A percentile compares a stretch with the other conserved stretches of the same genome.
These are phyloP conservation scores for Naganishia sp. DNA, from an alignment of 1,284 basidiomycete species.

Conservation along the genomic window DNA sequence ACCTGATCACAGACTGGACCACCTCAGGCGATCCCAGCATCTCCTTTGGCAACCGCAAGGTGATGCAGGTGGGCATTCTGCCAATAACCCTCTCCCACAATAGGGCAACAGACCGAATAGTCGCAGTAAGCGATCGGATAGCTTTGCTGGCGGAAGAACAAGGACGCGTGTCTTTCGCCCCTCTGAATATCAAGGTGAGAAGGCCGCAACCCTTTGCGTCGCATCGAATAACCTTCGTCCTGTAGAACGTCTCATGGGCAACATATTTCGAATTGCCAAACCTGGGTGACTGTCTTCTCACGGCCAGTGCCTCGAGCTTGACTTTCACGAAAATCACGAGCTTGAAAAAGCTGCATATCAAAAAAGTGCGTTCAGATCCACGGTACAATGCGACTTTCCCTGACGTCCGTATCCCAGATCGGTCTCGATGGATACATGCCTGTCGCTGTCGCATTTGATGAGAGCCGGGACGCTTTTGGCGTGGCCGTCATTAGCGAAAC, in stretches of 20 bases:
- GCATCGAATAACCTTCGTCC: neutral
- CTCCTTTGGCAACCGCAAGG: conserved; percentile 51
- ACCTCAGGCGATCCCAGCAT: conserved; percentile 22
- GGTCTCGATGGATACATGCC: conserved; percentile 69
- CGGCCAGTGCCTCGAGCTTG: conserved; percentile 63
- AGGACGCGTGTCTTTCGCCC: conserved; percentile 66
- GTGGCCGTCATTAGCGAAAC: conserved; percentile 62
- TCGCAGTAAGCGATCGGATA: conserved; percentile 48
- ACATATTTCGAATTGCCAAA: conserved; percentile 58
- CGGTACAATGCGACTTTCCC: neutral
- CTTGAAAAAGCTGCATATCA: conserved; percentile 77
- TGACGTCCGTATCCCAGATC: conserved; percentile 56
- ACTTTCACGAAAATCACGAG: conserved; percentile 67
- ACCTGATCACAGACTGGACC: conserved; percentile 22
- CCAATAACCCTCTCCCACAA: conserved; percentile 18
- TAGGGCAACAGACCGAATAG: conserved; percentile 40
- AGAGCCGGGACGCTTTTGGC: conserved; percentile 62
- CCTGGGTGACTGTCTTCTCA: conserved; percentile 62
- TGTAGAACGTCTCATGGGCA: conserved; percentile 65
- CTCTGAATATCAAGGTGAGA: conserved; percentile 70
- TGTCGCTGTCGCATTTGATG: conserved; percentile 63
- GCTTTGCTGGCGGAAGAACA: conserved; percentile 63
- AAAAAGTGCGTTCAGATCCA: conserved; percentile 60
- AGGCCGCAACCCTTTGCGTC: too few relatives aligned
- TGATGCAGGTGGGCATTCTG: conserved; percentile 61